Evolutionary conservation across 2,329 filamentous ascomycete species (phyloP).

Genomic region (Aureobasidium sp.): DNA sequence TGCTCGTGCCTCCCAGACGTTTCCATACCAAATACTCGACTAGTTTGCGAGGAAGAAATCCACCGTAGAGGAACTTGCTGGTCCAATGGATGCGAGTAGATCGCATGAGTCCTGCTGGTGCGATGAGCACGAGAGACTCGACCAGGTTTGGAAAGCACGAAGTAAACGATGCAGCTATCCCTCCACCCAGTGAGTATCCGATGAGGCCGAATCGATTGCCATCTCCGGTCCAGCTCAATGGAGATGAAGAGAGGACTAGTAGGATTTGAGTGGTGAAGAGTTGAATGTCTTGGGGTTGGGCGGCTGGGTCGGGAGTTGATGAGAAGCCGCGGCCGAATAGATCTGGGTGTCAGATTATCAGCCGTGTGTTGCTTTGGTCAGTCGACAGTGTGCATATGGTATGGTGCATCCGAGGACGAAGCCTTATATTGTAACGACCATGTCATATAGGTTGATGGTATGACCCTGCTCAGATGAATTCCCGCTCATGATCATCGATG

Average conservation of each 20-base stretch:
- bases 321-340: conserved; percentile 73
- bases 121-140: conserved; percentile 64
- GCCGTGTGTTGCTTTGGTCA: not conserved
- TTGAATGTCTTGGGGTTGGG: conserved; percentile 63
- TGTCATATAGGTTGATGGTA: not conserved
- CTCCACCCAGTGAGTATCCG: conserved; percentile 76
- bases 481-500: not conserved
- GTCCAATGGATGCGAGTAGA: conserved; percentile 53
- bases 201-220: conserved; percentile 56
- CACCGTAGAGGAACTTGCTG: conserved; percentile 58
- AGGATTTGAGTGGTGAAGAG: conserved; percentile 69
- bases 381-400: not conserved
- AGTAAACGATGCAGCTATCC: conserved; percentile 63
- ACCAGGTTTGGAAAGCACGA: conserved; percentile 63
- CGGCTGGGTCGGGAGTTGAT: conserved; percentile 59
- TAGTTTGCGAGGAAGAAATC: conserved; percentile 53
- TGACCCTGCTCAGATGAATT: not conserved
- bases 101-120: conserved; percentile 72
- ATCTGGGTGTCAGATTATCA: conserved; percentile 37
- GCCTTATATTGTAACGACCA: not conserved
- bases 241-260: conserved; percentile 62
- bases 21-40: conserved; percentile 45
- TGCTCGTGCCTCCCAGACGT: conserved; percentile 38
- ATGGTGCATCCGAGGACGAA: not conserved
- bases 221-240: conserved; percentile 57